Evolutionary conservation across 768 basidiomycete genomes (phyloP), one percentile per base, ranked within the genome.

Genomic region (Hemileccinum rubropunctum): DNA sequence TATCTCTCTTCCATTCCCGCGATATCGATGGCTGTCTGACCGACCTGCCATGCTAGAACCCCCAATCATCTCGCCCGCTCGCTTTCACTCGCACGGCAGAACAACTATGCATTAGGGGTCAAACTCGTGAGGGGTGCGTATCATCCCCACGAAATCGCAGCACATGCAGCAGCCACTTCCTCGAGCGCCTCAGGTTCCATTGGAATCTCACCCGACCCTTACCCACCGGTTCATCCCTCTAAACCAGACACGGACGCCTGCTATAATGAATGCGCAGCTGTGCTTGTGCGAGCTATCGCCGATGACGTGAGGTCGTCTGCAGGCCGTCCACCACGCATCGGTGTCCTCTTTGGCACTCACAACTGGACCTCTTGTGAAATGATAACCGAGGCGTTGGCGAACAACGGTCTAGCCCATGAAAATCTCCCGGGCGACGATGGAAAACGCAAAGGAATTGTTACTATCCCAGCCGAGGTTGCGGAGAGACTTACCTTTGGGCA

Each of bases 51-150:
- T 23, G 14, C 12, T 52, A 88, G 91, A 45, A 87, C 82, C 1
- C 86, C 84, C 4, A 64, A 69, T n/a, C 83, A 91, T 56, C 77
- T 97, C 4, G 69, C 69, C 0, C 80, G 81, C 17, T 78, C 82
- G 33, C 70, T 95, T 39, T 69, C 68, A 13, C 85, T 89, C 44
- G 88, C 94, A 4, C 73, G 78, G 53, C 65, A 64, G 44, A 73
- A 84, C 54, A 75, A 79, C 33, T 95, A 90, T 62, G 75, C 87
- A 0, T 76, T 95, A 0, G 94, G 94, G 10, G 83, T 92, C 48
- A 98, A 97, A 68, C 85, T 98, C 42, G 94, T 97, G 27, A 82
- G 94, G 20, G 94, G 94, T 0, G 94, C 94, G 3, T 98, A 98
- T 67, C 91, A 94, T 60, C 76, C 82, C 0, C 80, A 88, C 50